Conservation (phyloP, 306 rosid species). For the Prunus mume region DNA sequence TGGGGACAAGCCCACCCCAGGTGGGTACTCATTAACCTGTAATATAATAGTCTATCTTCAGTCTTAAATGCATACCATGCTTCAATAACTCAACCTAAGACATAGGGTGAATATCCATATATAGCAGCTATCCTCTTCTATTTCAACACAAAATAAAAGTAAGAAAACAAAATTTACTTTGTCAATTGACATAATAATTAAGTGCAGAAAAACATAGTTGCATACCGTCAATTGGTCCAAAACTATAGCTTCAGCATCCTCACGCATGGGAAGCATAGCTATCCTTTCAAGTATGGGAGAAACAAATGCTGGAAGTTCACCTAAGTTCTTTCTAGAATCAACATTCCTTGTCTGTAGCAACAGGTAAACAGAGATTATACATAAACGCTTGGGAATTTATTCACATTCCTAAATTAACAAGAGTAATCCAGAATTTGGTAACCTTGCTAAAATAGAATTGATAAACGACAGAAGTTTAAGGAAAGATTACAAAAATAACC, state of each 20-base stretch:
- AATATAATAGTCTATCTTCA: constrained; percentile 27
- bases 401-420: background rate
- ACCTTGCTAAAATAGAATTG: background rate
- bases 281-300: constrained; percentile 60
- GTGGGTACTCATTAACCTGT: constrained; percentile 93
- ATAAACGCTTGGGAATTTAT: background rate
- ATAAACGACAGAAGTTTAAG: background rate
- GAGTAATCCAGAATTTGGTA: background rate
- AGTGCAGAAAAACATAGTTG: background rate
- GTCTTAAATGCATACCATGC: constrained; percentile 17
- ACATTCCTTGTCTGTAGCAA: constrained; percentile 70
- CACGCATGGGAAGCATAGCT: constrained; percentile 41
- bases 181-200: background rate
- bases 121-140: background rate
- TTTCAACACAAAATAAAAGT: background rate
- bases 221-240: constrained; percentile 89
- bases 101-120: background rate
- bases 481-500: background rate
- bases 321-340: constrained; percentile 59
- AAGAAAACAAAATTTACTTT: constrained; percentile 1
- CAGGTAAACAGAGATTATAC: constrained; percentile 11
- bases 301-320: constrained; percentile 77
- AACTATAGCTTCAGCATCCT: constrained; percentile 36
- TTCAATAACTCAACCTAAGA: background rate
- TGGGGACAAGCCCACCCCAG: constrained; percentile 96